Evolutionary conservation across 2,329 filamentous ascomycete species (phyloP), one percentile per base, ranked within the genome.

Genomic region (Monosporascus sp.): DNA sequence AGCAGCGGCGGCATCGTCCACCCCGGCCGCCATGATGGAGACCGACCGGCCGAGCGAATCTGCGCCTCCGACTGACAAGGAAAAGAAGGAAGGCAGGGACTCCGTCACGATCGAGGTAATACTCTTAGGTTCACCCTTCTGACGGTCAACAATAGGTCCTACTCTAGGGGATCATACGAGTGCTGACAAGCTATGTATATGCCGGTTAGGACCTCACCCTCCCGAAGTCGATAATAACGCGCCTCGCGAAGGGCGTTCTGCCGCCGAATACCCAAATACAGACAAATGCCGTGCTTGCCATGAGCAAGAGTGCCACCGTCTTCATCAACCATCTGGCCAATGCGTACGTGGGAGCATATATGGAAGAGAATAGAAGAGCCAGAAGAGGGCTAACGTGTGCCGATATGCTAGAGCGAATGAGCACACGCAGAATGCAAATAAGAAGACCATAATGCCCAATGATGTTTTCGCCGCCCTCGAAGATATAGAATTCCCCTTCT

Each of bases 201-300:
- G 22, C 11, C 22, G 5, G 5, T 31, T 31, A 89, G 85, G 89
- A 93, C 66, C 81, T 92, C 53, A 85, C 79, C 56, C 78, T 94
- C 16, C 90, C 90, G 34, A 91, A 90, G 66, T 91, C 88, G 7
- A 91, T 93, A 71, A 86, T 93, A 60, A 88, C 87, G 51, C 80
- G 89, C 51, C 78, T 94, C 36, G 87, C 88, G 41, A 93, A 93
- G 73, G 87, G 88, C 41, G 88, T 90, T 6, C 75, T 94, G 5
- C 89, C 90, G 1, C 79, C 88, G 6, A 91, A 91, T 67, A 92
- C 89, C 5, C 87, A 91, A 71, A 89, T 93, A 48, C 88, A 93
- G 68, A 89, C 86, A 65, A 91, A 91, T 73, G 90, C 90, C 43
- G 82, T 92, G 52, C 73, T 90, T 50, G 90, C 89, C 9, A 80